A percentile compares a stretch with the other conserved stretches of the same genome.
These are phyloP conservation scores for Neurospora sp. DNA, from an alignment of 495 filamentous ascomycete species.

Conservation along the genomic window DNA sequence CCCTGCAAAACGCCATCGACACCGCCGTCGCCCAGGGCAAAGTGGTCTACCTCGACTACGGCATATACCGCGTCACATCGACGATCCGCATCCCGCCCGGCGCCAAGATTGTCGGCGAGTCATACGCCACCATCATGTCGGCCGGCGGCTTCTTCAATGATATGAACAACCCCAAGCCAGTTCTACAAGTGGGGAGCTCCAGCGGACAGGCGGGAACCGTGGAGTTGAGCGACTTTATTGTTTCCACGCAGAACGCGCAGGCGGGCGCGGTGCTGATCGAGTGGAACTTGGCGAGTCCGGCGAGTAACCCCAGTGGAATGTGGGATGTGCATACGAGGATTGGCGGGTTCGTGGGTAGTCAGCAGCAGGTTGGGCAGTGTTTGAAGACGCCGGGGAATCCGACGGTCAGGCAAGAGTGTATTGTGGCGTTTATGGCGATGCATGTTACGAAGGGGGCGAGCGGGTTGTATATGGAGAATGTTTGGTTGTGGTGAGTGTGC, in stretches of 20 bases:
- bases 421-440: constrained; percentile 71
- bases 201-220: constrained; percentile 63
- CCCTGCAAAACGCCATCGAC: constrained; percentile 49
- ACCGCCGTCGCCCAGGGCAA: constrained; percentile 48
- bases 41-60: constrained; percentile 49
- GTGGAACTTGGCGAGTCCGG: constrained; percentile 65
- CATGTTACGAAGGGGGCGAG: constrained; percentile 61
- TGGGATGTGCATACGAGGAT: constrained; percentile 87
- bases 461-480: constrained; percentile 73
- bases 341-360: constrained; percentile 68
- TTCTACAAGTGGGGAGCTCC: constrained; percentile 63
- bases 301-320: constrained; percentile 58
- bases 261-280: constrained; percentile 78
- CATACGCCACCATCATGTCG: constrained; percentile 80
- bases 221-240: constrained; percentile 72
- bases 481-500: constrained; percentile 57
- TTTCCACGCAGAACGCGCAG: constrained; percentile 60
- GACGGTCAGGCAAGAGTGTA: constrained; percentile 44
- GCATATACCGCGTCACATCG: constrained; percentile 53
- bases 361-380: constrained; percentile 63
- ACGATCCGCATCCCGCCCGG: constrained; percentile 55
- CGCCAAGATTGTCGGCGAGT: constrained; percentile 68
- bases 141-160: constrained; percentile 62
- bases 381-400: constrained; percentile 49
- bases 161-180: constrained; percentile 54